These are phyloP conservation scores for Metschnikowia corniflorae DNA, from an alignment of 805 yeast species.

Conservation along the genomic window DNA sequence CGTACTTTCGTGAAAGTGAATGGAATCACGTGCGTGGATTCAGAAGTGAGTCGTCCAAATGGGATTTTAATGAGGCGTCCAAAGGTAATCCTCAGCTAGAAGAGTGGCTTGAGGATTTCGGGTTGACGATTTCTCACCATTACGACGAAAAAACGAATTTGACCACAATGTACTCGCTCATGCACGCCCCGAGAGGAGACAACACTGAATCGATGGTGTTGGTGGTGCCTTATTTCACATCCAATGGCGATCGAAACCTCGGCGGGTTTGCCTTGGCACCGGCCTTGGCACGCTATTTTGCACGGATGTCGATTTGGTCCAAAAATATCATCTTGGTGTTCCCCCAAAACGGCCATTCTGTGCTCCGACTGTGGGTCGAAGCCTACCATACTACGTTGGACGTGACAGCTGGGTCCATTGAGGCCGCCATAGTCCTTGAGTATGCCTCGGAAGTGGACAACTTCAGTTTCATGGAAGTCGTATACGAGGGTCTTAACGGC, in stretches of 20 bases:
- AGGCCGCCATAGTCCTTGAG: slow-evolving; percentile 84
- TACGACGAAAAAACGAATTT: slow-evolving; percentile 24
- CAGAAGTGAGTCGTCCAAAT: slow-evolving; percentile 53
- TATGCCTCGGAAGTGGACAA: slow-evolving; percentile 64
- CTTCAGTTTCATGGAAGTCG: slow-evolving; percentile 69
- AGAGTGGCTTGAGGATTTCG: slow-evolving; percentile 66
- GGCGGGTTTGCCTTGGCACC: slow-evolving; percentile 78
- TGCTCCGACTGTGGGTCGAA: slow-evolving; percentile 85
- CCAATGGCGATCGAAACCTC: slow-evolving; percentile 60
- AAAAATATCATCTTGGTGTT: slow-evolving; percentile 86
- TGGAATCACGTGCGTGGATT: slow-evolving; percentile 91
- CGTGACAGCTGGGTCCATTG: slow-evolving; percentile 89
- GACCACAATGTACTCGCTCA: slow-evolving; percentile 62
- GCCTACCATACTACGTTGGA: slow-evolving; percentile 86
- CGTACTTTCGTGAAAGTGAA: slow-evolving; percentile 88
- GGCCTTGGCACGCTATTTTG: slow-evolving; percentile 74
- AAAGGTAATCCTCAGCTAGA: slow-evolving; percentile 46
- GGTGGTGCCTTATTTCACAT: slow-evolving; percentile 81
- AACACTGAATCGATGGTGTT: slow-evolving; percentile 93
- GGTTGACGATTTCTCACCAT: slow-evolving; percentile 55
- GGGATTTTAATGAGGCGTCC: slow-evolving; percentile 24
- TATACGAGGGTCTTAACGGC: slow-evolving; percentile 89
- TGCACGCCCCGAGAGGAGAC: slow-evolving; percentile 93
- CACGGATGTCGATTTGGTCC: slow-evolving; percentile 90
- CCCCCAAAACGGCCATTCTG: slow-evolving; percentile 64